These are phyloP conservation scores for Neonectria hederae DNA, from an alignment of 2,329 filamentous ascomycete genomes.

Conservation along the genomic window DNA sequence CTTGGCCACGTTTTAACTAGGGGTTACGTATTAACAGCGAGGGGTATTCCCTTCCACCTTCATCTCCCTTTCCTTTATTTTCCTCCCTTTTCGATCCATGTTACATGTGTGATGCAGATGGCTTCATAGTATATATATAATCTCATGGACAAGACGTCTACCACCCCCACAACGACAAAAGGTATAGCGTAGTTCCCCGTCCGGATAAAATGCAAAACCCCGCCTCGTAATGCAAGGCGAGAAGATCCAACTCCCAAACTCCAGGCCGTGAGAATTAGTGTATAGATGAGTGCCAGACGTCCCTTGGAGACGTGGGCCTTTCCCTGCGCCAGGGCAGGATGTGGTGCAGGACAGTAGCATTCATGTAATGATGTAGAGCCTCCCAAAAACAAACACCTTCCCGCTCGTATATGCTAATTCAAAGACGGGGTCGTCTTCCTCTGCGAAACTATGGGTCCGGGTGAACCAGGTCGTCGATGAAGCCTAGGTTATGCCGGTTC, in stretches of 20 bases:
- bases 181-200: conserved; percentile 2
- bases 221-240: not conserved
- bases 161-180: not conserved
- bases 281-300: conserved; percentile 26
- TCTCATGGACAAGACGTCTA: conserved; percentile 6
- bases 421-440: conserved; percentile 16
- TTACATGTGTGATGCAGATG: conserved; percentile 26
- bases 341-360: conserved; percentile 6
- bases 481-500: conserved; percentile 55
- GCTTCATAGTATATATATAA: conserved; percentile 13
- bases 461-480: conserved; percentile 53
- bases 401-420: conserved; percentile 23
- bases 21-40: conserved; percentile 27
- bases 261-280: conserved; percentile 40
- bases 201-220: not conserved
- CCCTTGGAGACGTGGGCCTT: conserved; percentile 10
- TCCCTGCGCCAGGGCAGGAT: conserved; percentile 9
- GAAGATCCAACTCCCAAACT: conserved; percentile 31
- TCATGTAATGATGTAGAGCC: conserved; percentile 11
- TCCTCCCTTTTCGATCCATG: conserved; percentile 25
- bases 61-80: conserved; percentile 20
- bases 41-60: conserved; percentile 21
- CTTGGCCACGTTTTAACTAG: conserved; percentile 22
- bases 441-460: conserved; percentile 22
- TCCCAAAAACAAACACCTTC: conserved; percentile 16